These are phyloP conservation scores for Osmanthus fragrans DNA, from an alignment of 257 asterid genomes.

Conservation along the genomic window DNA sequence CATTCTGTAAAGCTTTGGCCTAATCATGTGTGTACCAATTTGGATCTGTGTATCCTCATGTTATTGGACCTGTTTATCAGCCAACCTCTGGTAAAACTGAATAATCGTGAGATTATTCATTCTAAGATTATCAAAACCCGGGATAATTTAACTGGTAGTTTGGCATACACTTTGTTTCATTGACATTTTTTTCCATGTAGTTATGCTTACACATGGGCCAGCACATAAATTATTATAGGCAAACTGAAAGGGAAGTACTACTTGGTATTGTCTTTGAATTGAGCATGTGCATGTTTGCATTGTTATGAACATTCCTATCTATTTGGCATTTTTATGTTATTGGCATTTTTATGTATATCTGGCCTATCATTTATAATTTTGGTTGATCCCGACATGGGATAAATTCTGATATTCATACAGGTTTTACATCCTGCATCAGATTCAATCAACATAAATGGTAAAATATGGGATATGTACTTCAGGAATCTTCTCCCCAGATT, in stretches of 20 bases:
- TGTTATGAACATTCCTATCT: neutral
- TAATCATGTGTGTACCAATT: neutral
- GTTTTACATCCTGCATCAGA: conserved; percentile 78
- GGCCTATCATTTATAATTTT: neutral
- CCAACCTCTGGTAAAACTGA: neutral
- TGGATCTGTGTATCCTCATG: neutral
- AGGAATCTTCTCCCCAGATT: conserved; percentile 68
- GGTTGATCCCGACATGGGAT: neutral
- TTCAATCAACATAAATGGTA: conserved; percentile 69
- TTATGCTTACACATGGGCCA: neutral
- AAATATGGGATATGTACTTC: conserved; percentile 86
- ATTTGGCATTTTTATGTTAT: neutral
- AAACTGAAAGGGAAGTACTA: neutral
- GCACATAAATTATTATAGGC: neutral
- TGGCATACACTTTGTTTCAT: neutral
- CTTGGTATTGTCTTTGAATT: neutral
- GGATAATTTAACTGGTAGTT: neutral
- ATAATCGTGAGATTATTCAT: neutral
- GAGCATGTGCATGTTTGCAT: neutral
- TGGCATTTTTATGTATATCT: neutral
- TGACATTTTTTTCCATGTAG: neutral
- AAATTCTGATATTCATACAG: conserved; percentile 33
- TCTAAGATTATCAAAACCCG: neutral
- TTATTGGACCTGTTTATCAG: neutral
- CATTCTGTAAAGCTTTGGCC: neutral